Evolutionary conservation across 371 early-diverging fungal species (phyloP).

Genomic region (Mortierella sp.): DNA sequence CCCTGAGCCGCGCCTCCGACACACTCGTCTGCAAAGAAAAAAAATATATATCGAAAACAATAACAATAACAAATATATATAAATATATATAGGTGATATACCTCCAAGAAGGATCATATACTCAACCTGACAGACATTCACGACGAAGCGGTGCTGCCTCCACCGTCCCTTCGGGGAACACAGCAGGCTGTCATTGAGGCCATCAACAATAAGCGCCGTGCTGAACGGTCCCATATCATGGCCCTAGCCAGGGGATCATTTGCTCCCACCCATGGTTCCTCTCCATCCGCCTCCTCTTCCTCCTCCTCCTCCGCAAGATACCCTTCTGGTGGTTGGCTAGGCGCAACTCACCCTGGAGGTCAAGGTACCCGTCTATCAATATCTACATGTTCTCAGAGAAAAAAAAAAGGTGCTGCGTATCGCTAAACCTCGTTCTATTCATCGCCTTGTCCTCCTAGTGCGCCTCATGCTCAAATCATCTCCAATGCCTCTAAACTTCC

Average conservation of each 20-base stretch:
- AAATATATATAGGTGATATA: no score
- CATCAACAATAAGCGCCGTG: conserved; percentile 40
- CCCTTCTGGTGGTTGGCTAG: conserved; percentile 3
- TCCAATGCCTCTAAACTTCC: conserved; percentile 1
- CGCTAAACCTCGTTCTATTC: neutral
- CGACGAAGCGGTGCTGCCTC: conserved; percentile 26
- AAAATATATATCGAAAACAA: neutral
- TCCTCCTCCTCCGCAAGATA: neutral
- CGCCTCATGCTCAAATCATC: neutral
- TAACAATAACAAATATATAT: neutral
- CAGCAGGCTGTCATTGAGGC: conserved; percentile 55
- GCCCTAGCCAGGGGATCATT: conserved; percentile 21
- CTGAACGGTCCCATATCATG: conserved; percentile 41
- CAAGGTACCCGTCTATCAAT: neutral
- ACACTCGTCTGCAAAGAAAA: no score
- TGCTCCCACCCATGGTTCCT: neutral
- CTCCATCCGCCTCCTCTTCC: neutral
- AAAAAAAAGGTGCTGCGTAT: neutral
- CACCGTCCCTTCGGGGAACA: conserved; percentile 24
- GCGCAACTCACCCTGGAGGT: neutral
- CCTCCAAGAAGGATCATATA: neutral
- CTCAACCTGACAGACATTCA: conserved; percentile 46
- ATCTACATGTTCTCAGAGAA: neutral
- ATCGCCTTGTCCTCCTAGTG: neutral
- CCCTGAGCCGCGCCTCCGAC: conserved; percentile 21